A percentile compares a stretch with the other conserved stretches of the same genome.
Conservation (phyloP, 2,329 filamentous ascomycete genomes). For the Cercospora berteroae region DNA sequence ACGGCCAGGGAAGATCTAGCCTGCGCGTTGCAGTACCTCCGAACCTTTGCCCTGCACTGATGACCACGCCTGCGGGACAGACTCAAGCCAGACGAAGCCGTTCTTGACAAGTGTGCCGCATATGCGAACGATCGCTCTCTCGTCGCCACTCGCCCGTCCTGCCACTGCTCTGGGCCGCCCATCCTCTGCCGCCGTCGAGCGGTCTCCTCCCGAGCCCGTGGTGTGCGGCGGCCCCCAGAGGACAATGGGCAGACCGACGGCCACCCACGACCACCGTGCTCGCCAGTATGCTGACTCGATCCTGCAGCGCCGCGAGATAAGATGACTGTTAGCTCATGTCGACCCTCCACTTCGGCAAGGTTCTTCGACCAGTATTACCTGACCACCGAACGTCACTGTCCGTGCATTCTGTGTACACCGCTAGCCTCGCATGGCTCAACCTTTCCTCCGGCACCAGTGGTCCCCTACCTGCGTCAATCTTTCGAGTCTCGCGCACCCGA, state of each 20-base stretch:
- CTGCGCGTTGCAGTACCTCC: conserved; percentile 22
- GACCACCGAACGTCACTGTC: conserved; percentile 13
- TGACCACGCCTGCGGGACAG: conserved; percentile 40
- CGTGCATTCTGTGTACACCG: conserved; percentile 9
- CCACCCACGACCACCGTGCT: background rate
- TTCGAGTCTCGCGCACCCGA: conserved; percentile 14
- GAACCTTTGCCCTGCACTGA: conserved; percentile 31
- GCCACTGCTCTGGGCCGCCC: conserved; percentile 40
- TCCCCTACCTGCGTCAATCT: conserved; percentile 9
- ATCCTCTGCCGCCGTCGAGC: background rate
- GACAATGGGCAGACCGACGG: background rate
- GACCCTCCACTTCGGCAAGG: conserved; percentile 19
- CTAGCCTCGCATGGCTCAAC: conserved; percentile 5
- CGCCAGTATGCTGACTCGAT: conserved; percentile 25
- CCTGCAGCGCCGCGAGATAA: conserved; percentile 48
- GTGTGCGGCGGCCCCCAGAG: background rate
- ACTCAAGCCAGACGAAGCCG: conserved; percentile 27
- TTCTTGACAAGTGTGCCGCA: conserved; percentile 33
- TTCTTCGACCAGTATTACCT: conserved; percentile 3
- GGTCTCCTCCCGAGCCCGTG: conserved; percentile 21
- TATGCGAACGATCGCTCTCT: conserved; percentile 43
- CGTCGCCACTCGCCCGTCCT: conserved; percentile 43
- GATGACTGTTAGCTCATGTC: conserved; percentile 47
- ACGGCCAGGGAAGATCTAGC: conserved; percentile 43
- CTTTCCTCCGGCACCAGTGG: conserved; percentile 15